These are phyloP conservation scores for Xylaria sp. DNA, from an alignment of 2,329 filamentous ascomycete species.

Conservation along the genomic window DNA sequence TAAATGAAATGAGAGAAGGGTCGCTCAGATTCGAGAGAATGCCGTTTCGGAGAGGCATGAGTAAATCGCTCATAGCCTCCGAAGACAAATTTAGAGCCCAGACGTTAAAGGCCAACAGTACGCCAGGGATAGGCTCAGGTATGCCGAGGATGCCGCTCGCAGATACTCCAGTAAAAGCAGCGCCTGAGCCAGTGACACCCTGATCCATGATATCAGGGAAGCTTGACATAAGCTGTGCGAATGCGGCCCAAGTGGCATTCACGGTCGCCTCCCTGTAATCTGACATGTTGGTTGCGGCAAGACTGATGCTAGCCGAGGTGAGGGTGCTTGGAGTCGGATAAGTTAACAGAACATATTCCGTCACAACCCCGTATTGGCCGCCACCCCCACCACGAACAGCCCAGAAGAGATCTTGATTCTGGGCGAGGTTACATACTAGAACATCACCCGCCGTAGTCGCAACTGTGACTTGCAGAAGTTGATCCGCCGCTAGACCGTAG, in stretches of 20 bases:
- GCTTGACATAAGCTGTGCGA: constrained; percentile 7
- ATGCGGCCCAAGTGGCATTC: constrained; percentile 1
- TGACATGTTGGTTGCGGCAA: background rate
- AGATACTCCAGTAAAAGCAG: background rate
- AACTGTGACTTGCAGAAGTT: constrained; percentile 47
- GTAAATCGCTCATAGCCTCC: background rate
- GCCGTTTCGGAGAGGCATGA: background rate
- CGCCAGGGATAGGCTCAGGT: background rate
- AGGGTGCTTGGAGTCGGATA: background rate
- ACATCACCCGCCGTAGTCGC: constrained; percentile 33
- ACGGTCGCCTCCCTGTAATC: background rate
- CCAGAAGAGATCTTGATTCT: constrained; percentile 64
- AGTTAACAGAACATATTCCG: background rate
- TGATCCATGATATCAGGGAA: constrained; percentile 4
- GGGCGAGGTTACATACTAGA: constrained; percentile 52
- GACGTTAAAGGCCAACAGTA: background rate
- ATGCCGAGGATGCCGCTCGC: background rate
- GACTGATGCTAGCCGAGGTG: background rate
- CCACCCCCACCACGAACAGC: constrained; percentile 61
- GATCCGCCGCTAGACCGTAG: constrained; percentile 59
- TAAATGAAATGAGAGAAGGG: background rate
- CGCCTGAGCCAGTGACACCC: background rate
- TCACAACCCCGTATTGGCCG: constrained; percentile 61
- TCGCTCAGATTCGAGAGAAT: background rate
- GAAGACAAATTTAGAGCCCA: background rate